A percentile compares a stretch with the other conserved stretches of the same genome.
Evolutionary conservation across 768 basidiomycete genomes (phyloP).

Genomic region (Trametes gibbosa): DNA sequence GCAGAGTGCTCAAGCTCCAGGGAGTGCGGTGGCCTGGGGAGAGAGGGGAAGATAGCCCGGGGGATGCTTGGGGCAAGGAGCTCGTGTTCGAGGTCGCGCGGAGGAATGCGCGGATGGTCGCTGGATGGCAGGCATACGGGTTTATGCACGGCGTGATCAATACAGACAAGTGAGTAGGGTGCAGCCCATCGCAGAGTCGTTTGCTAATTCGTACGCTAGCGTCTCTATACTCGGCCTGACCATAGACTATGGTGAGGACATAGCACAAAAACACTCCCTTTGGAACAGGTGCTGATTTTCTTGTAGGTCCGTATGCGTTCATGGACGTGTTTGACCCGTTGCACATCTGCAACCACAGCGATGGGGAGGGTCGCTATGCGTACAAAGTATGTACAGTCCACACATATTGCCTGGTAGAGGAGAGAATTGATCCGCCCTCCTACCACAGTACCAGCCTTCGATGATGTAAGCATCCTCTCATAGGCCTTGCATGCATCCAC

Average conservation of each 20-base stretch:
- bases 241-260: conserved; percentile 65
- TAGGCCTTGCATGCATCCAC: background rate
- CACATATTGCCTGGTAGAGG: background rate
- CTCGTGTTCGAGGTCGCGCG: conserved; percentile 76
- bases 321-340: conserved; percentile 88
- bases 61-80: conserved; percentile 64
- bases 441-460: conserved; percentile 60
- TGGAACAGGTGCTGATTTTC: background rate
- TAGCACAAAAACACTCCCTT: background rate
- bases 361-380: conserved; percentile 73
- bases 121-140: conserved; percentile 92
- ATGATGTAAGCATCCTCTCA: conserved; percentile 54
- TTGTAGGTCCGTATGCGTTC: conserved; percentile 81
- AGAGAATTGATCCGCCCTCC: background rate
- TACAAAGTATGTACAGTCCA: conserved; percentile 47
- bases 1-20: conserved; percentile 52
- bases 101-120: conserved; percentile 90
- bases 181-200: conserved; percentile 8
- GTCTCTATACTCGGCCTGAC: conserved; percentile 74
- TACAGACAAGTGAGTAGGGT: conserved; percentile 78
- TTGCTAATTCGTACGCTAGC: conserved; percentile 33
- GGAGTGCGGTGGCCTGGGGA: conserved; percentile 34
- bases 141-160: conserved; percentile 98
- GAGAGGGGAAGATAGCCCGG: conserved; percentile 34
- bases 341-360: conserved; percentile 92